Evolutionary conservation across 1,284 basidiomycete species (phyloP), one percentile per base, ranked within the genome.

Genomic region (Xerocomus minutiporus): DNA sequence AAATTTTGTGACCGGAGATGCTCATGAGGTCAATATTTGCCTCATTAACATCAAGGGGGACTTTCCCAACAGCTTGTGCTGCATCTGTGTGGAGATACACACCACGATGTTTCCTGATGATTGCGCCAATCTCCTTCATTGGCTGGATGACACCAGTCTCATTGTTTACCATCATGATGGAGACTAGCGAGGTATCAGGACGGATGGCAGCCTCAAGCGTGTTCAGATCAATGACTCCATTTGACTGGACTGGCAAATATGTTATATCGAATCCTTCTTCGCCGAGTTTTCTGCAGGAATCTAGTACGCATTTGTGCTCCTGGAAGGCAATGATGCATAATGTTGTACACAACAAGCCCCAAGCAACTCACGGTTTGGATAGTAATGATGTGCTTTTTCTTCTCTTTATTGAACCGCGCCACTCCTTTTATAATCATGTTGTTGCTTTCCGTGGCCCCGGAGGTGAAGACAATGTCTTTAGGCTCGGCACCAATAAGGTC

Each of bases 231-330:
- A 99, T 75, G 43, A 97, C 69, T 32, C 97, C 97, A 67, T 96
- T 93, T 23, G 78, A 70, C 66, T 91, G 82, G 13, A 99, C 97
- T 2, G 97, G 94, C 15, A 99, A 81, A 72, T 99, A 99, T 8
- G 97, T 99, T 53, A 99, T 81, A 55, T 99, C 96, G 70, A 98
- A 99, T 8, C 96, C 97, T 74, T 98, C 94, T 69, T 97, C 94
- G 46, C 91, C 84, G 8, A 99, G 82, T 69, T 91, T 91, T 65
- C 97, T 84, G 75, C 95, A 99, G 12, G 96, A 98, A 72, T 99
- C 97, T 45, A 99, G 81, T 0, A 99, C 97, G 69, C 97, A 99
- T 80, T 99, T 99, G 77, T 99, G 97, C 72, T 99, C 97, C 94
- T 96, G 64, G 55, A 66, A 51, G 41, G 38, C n/a, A 32, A 42